Base-by-base conservation (phyloP, 2,329 filamentous ascomycete genomes). In the Nothophaeocryptopus gaeumannii region DNA sequence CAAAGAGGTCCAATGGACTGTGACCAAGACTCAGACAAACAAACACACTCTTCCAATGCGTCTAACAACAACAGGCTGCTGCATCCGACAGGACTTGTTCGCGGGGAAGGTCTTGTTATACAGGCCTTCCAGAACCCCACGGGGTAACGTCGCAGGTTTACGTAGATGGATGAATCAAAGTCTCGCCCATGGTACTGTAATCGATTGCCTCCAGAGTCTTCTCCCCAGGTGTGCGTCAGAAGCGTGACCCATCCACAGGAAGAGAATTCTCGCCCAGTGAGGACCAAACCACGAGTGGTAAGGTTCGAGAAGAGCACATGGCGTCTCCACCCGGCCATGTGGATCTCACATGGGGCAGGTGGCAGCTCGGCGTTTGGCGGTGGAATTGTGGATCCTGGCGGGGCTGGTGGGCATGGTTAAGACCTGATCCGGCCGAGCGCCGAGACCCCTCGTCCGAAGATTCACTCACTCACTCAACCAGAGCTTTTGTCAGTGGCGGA, bases 231-330 rank as follows among this genome's bases (percentile, higher is more conserved):
- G 32, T 35, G 38, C 15, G 20, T n/a, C n/a, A 42, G 31, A 45
- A 26, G 20, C 7, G 20, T 26, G 20, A 26, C 20, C 20, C 20
- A 26, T 41, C 35, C 41, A 36, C 34, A 35, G 49, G 49, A 52
- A 54, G 46, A 57, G 54, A 57, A 52, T 53, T 54, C 51, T 53
- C 48, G 48, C 49, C 42, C 53, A 39, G 13, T 42, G 8, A 32
- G 37, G 16, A 15, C 14, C 43, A 44, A 39, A 31, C 39, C 49
- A 38, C 36, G 44, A 35, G 30, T 26, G 49, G 20, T 30, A 37
- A 47, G 37, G 35, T 39, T 47, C 44, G 30, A 43, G 40, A 40
- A 32, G 30, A 31, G 20, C 20, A 26, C 20, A 26, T 26, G 20
- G 20, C 4, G 20, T 26, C 20, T 26, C 20, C 20, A 26, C 20